Base-by-base conservation (phyloP, 345 rosid genomes). In the Brassica carinata region DNA sequence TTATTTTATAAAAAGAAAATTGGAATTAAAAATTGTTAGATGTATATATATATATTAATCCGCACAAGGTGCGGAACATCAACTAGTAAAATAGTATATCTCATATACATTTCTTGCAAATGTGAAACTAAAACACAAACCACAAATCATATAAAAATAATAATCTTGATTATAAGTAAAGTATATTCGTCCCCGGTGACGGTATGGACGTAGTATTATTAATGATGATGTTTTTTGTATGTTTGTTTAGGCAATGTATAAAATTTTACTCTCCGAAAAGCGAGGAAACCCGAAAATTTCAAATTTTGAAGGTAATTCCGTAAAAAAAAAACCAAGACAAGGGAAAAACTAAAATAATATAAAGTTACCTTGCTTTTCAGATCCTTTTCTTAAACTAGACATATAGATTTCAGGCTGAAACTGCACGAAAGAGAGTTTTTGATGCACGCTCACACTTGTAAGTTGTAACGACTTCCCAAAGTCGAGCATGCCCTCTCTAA, bases 391-490 rank as follows among this genome's bases (percentile, higher is more conserved):
- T 29, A 45, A 17, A 48, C 6, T 66, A 75, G 26, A 51, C 55
- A 75, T 75, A 75, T 30, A 1, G 2, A 38, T 17, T 33, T 64
- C 26, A 65, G 53, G 14, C 59, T 55, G 64, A 1, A 15, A 73
- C 38, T 69, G 73, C 30, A 48, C 10, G 73, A 68, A 73, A 73
- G 11, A 67, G 31, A 53, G 30, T n/a, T 11, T 0, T 19, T 73
- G 69, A 78, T 43, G 83, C 82, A 83, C 77, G 86, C 80, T 76
- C 79, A 75, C 63, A 75, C 79, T 53, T 53, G 58, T 53, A 53
- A 53, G 58, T 75, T 74, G 82, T 73, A 64, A 34, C 82, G 4
- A 65, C 77, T 79, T 71, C 48, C 79, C 77, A 73, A 81, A 53
- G 58, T 30, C 48, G 17, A 59, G 64, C 64, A 71, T 74, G 67